phyloP scores from a whole-genome alignment of 768 basidiomycete species.

The Suillus bovinus region DNA sequence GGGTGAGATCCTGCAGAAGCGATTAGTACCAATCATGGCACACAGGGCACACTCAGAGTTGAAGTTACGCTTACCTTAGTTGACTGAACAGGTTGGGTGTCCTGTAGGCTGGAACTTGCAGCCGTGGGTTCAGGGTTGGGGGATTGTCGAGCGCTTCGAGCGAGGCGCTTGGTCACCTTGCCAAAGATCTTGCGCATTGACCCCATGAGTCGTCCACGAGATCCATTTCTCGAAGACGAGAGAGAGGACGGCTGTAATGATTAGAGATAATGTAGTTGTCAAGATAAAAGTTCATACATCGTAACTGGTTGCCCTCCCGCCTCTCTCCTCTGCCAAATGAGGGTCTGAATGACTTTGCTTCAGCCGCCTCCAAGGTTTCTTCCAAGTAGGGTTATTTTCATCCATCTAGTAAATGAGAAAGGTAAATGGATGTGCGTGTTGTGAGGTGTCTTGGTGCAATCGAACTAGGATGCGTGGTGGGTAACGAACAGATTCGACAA shows the following conservation, averaged over 20 bases:
- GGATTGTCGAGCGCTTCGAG: background rate
- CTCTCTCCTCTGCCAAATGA: background rate
- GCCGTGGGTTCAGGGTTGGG: background rate
- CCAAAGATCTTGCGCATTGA: background rate
- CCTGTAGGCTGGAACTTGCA: background rate
- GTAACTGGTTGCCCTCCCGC: background rate
- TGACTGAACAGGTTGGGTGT: no score
- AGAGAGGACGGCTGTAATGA: background rate
- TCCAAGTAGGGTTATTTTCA: background rate
- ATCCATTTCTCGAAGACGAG: background rate
- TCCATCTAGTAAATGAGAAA: background rate
- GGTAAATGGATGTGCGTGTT: background rate
- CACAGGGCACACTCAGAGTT: background rate
- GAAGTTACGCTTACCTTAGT: no score
- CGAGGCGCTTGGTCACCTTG: background rate
- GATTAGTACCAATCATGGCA: background rate
- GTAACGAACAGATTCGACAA: no score
- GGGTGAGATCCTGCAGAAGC: background rate
- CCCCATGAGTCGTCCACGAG: background rate
- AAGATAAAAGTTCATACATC: background rate
- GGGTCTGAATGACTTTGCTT: background rate
- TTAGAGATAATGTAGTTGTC: background rate
- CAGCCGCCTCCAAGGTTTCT: background rate
- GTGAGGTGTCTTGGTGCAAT: background rate
- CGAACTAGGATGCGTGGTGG: no score